Evolutionary conservation across 371 early-diverging fungal genomes (phyloP).

Genomic region (Coemansia sp.): DNA sequence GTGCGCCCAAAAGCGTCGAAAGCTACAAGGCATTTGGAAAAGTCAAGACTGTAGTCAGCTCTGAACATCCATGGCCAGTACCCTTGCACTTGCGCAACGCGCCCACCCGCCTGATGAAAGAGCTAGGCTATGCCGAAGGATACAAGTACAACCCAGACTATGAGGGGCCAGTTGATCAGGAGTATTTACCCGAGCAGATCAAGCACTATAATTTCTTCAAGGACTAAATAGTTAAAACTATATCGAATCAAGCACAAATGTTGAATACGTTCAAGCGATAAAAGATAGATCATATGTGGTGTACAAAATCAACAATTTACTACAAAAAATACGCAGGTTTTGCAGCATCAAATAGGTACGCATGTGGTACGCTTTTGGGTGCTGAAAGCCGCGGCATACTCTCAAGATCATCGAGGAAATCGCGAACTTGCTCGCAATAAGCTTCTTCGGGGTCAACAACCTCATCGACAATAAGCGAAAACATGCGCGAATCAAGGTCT

Average conservation of each 20-base stretch:
- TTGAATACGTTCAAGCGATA: no score
- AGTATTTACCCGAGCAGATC: conserved; percentile 71
- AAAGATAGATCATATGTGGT: no score
- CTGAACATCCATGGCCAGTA: conserved; percentile 70
- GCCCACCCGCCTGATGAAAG: conserved; percentile 72
- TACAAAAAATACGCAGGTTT: neutral
- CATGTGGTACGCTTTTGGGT: neutral
- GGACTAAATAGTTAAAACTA: neutral
- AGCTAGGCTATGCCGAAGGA: conserved; percentile 71
- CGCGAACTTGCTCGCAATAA: conserved; percentile 41
- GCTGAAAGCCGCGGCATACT: conserved; percentile 27
- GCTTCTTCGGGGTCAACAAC: conserved; percentile 47
- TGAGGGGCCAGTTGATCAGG: conserved; percentile 70
- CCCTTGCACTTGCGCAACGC: conserved; percentile 87
- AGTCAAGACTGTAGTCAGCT: conserved; percentile 61
- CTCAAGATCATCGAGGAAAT: conserved; percentile 37
- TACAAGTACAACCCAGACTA: conserved; percentile 85
- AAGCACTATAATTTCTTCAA: conserved; percentile 56
- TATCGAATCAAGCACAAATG: no score
- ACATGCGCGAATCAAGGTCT: conserved; percentile 34
- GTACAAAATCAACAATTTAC: no score
- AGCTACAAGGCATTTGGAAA: conserved; percentile 71
- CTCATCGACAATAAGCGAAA: conserved; percentile 46
- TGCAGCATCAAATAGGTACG: neutral
- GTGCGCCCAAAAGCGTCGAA: conserved; percentile 78